These are phyloP conservation scores for Ogataea paradorogensis DNA, from an alignment of 805 yeast genomes.

Conservation along the genomic window DNA sequence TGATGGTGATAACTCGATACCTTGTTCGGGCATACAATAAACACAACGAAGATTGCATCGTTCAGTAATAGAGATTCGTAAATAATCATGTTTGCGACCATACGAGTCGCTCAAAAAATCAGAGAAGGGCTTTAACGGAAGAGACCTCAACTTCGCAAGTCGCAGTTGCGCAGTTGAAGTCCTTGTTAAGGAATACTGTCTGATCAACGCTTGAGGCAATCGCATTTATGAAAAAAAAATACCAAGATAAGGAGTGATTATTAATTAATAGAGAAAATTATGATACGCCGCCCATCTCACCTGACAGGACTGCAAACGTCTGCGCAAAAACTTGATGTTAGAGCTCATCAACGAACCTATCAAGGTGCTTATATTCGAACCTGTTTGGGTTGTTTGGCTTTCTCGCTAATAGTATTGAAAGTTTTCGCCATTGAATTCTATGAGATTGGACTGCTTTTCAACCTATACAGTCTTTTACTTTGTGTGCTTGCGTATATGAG, in stretches of 20 bases:
- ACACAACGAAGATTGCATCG: conserved; percentile 45
- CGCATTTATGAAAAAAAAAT: conserved; percentile 2
- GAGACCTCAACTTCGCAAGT: conserved; percentile 12
- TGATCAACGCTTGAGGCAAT: not conserved
- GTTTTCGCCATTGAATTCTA: conserved; percentile 62
- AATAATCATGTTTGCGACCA: conserved; percentile 45
- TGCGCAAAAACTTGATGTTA: conserved; percentile 44
- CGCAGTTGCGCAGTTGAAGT: not conserved
- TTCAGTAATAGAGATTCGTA: conserved; percentile 51
- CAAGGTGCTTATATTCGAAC: conserved; percentile 82
- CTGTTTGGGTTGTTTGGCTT: conserved; percentile 64
- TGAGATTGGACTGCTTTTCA: conserved; percentile 64
- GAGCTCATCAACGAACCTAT: conserved; percentile 79
- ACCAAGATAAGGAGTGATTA: not conserved
- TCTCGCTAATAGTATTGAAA: conserved; percentile 61
- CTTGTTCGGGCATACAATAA: conserved; percentile 59
- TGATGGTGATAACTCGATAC: conserved; percentile 45
- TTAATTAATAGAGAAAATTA: not conserved
- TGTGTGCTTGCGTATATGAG: conserved; percentile 38
- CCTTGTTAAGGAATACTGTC: not conserved
- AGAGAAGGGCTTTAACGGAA: conserved; percentile 32
- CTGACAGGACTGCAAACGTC: conserved; percentile 36
- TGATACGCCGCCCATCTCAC: conserved; percentile 32
- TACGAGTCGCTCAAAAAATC: conserved; percentile 44
- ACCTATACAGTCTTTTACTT: conserved; percentile 53